Conservation (phyloP, 2,329 filamentous ascomycete genomes). For the Aspergillus eucalypticola region DNA sequence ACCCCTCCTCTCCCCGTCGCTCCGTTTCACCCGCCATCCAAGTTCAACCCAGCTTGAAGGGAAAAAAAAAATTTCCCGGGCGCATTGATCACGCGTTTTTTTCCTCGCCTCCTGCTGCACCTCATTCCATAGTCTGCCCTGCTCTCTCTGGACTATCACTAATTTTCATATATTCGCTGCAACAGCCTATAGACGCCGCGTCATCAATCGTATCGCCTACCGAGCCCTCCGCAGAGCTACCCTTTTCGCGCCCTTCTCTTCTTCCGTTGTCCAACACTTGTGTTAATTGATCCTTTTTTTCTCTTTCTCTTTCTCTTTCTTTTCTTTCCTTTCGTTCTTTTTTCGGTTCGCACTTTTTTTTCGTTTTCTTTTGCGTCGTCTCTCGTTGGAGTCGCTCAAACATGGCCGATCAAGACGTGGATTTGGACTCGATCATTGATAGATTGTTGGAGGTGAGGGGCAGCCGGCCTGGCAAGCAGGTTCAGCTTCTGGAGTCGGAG, state of each 20-base stretch:
- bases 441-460: slow-evolving; percentile 95
- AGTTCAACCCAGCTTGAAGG: neutral
- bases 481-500: slow-evolving; percentile 93
- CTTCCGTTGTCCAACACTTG: slow-evolving; percentile 20
- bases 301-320: slow-evolving; percentile 21
- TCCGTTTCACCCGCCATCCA: slow-evolving; percentile 3
- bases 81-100: slow-evolving; percentile 23
- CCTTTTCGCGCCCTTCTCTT: slow-evolving; percentile 30
- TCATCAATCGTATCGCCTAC: slow-evolving; percentile 32
- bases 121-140: neutral
- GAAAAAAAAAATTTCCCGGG: slow-evolving; percentile 20
- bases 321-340: slow-evolving; percentile 19
- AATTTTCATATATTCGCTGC: slow-evolving; percentile 14
- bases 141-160: slow-evolving; percentile 17
- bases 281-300: slow-evolving; percentile 25
- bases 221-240: slow-evolving; percentile 32
- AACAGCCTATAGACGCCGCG: slow-evolving; percentile 36
- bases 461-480: slow-evolving; percentile 97
- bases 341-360: slow-evolving; percentile 16
- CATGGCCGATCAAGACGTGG: slow-evolving; percentile 85
- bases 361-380: slow-evolving; percentile 27
- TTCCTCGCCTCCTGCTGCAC: neutral
- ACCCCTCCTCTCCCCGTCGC: slow-evolving; percentile 11
- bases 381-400: slow-evolving; percentile 43
- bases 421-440: slow-evolving; percentile 99